phyloP scores from a whole-genome alignment of 805 yeast genomes.

The Yarrowia sp. region DNA sequence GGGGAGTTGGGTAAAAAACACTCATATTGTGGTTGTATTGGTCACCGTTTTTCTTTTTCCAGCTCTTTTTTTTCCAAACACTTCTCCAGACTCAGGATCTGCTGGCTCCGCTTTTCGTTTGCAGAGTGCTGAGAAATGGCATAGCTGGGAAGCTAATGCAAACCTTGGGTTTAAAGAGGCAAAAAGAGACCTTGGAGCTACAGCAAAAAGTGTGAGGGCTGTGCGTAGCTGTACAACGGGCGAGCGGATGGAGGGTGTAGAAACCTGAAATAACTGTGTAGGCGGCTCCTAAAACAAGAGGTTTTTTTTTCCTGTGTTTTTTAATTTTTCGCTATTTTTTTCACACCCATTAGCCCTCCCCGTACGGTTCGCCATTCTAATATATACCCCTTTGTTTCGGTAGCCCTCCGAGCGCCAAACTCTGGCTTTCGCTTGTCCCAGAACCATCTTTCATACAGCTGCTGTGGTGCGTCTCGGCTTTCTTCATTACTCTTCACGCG shows the following conservation, averaged over 20 bases:
- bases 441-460: not conserved
- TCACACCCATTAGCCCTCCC: not conserved
- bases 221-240: not conserved
- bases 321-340: not conserved
- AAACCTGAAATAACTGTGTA: too few species aligned
- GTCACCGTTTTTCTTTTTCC: too few species aligned
- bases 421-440: not conserved
- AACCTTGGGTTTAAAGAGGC: not conserved
- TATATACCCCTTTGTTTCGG: not conserved
- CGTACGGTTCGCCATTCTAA: too few species aligned
- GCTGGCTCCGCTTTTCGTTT: not conserved
- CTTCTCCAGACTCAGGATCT: too few species aligned
- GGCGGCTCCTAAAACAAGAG: not conserved
- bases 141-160: not conserved
- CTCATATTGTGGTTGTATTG: too few species aligned
- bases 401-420: not conserved
- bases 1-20: too few species aligned
- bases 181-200: not conserved
- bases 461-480: not conserved
- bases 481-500: constrained; percentile 15
- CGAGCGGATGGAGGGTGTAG: too few species aligned
- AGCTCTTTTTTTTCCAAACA: too few species aligned
- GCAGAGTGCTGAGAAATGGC: not conserved
- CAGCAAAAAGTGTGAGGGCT: not conserved
- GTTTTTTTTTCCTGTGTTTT: not conserved